Percentiles rank a stretch among this genome's conserved stretches.
phyloP scores from a whole-genome alignment of 768 basidiomycete genomes.

The Thelephora aurantiotincta region DNA sequence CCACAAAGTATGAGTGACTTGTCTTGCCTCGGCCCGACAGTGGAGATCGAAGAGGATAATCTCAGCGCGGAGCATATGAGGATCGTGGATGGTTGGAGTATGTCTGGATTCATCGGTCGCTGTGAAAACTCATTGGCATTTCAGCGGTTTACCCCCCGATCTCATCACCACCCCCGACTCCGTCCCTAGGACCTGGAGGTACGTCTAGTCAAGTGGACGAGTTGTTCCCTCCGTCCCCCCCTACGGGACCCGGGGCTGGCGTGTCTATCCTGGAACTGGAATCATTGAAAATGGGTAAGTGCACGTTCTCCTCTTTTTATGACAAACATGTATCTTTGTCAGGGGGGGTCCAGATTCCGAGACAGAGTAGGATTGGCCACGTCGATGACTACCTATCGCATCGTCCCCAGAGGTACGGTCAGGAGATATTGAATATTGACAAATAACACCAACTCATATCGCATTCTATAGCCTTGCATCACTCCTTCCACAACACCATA shows the following conservation, averaged over 20 bases:
- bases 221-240: constrained; percentile 34
- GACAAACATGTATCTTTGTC: constrained; percentile 2
- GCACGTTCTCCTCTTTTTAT: background rate
- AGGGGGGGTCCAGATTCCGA: constrained; percentile 44
- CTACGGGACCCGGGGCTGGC: constrained; percentile 18
- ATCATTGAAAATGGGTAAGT: constrained; percentile 37
- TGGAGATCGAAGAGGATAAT: constrained; percentile 27
- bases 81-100: constrained; percentile 55
- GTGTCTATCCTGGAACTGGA: constrained; percentile 23
- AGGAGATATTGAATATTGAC: too few species aligned
- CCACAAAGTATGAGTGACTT: constrained; percentile 13
- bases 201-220: constrained; percentile 35
- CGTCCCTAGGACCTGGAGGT: constrained; percentile 20
- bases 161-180: constrained; percentile 28
- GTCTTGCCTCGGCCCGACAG: constrained; percentile 14
- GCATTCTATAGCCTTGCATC: constrained; percentile 19
- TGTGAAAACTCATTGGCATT: background rate
- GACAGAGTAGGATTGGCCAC: constrained; percentile 29
- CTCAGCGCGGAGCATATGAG: constrained; percentile 36
- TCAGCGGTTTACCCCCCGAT: background rate
- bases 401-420: constrained; percentile 3
- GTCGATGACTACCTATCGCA: too few species aligned
- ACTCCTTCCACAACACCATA: constrained; percentile 22
- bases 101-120: constrained; percentile 11
- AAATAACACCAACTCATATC: background rate